Evolutionary conservation across 1,139 yeast genomes (phyloP).

Genomic region (Zhuliangozyma blackwelliae): DNA sequence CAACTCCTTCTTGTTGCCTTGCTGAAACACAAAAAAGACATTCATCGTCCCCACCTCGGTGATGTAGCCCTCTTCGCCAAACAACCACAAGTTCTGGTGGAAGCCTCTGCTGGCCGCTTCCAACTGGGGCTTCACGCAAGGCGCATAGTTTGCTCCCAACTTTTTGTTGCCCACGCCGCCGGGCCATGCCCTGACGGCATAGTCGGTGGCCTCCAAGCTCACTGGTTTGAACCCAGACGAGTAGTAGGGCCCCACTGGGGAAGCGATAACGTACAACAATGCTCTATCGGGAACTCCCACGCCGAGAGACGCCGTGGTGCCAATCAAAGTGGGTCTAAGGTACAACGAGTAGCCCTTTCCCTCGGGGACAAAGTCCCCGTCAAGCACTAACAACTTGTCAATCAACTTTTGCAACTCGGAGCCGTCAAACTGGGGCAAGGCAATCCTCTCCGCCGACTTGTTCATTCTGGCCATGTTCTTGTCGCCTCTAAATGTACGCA

Average conservation of each 20-base stretch:
- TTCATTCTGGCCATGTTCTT: conserved; percentile 91
- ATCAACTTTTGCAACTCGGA: conserved; percentile 73
- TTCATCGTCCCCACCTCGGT: conserved; percentile 99
- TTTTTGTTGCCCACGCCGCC: conserved; percentile 97
- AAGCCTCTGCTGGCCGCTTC: conserved; percentile 86
- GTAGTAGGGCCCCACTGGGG: conserved; percentile 94
- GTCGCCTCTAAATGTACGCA: conserved; percentile 85
- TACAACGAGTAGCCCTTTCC: conserved; percentile 87
- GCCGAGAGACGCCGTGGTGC: conserved; percentile 83
- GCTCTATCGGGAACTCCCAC: conserved; percentile 80
- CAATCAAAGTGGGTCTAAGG: conserved; percentile 91
- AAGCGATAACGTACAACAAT: conserved; percentile 75
- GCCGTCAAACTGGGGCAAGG: conserved; percentile 78
- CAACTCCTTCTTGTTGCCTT: conserved; percentile 61
- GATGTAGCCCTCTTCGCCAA: conserved; percentile 81
- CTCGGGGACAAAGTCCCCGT: conserved; percentile 72
- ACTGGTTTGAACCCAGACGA: conserved; percentile 94
- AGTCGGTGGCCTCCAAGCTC: conserved; percentile 85
- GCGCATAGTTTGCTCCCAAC: conserved; percentile 97
- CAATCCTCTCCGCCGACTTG: conserved; percentile 79
- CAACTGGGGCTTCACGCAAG: conserved; percentile 83
- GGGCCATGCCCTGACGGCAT: conserved; percentile 99
- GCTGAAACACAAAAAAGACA: conserved; percentile 75
- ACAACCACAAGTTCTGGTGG: conserved; percentile 94
- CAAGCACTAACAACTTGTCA: conserved; percentile 69